phyloP scores from a whole-genome alignment of 768 basidiomycete species.

The Naganishia randhawae region DNA sequence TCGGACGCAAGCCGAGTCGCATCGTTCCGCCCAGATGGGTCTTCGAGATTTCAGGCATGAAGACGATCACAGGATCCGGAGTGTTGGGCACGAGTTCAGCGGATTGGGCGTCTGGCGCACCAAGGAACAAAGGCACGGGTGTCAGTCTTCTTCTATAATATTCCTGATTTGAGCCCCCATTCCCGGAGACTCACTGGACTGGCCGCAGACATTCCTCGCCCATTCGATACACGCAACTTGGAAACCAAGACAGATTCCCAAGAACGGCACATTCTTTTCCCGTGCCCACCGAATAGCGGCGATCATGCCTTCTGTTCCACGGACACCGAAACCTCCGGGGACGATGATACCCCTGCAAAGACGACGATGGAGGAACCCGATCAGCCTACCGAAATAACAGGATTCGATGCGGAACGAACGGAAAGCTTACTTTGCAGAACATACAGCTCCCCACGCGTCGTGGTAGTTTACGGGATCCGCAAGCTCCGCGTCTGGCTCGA shows the following conservation, averaged over 20 bases:
- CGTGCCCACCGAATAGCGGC: constrained; percentile 95
- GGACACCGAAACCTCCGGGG: constrained; percentile 88
- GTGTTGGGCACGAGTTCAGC: constrained; percentile 64
- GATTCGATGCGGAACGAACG: too few species aligned
- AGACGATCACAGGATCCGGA: constrained; percentile 74
- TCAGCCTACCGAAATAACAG: constrained; percentile 25
- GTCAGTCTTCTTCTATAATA: too few species aligned
- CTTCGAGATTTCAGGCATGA: constrained; percentile 98
- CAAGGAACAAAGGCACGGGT: not conserved
- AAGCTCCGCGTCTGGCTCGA: constrained; percentile 77
- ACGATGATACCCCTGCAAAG: constrained; percentile 72
- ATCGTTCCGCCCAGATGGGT: constrained; percentile 99
- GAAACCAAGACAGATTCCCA: constrained; percentile 96
- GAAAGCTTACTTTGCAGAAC: constrained; percentile 67
- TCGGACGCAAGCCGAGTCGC: constrained; percentile 96
- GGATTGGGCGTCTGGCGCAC: constrained; percentile 72
- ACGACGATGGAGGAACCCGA: constrained; percentile 52
- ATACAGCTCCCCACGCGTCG: constrained; percentile 89
- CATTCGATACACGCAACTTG: constrained; percentile 95
- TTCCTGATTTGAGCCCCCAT: too few species aligned
- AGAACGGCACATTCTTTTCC: constrained; percentile 88
- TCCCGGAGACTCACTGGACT: constrained; percentile 57
- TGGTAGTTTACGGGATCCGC: constrained; percentile 81
- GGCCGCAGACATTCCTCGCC: constrained; percentile 75
- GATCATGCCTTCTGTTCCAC: constrained; percentile 96